phyloP scores from a whole-genome alignment of 352 stramenopile genomes.

The Phytophthora macrochlamydospora region DNA sequence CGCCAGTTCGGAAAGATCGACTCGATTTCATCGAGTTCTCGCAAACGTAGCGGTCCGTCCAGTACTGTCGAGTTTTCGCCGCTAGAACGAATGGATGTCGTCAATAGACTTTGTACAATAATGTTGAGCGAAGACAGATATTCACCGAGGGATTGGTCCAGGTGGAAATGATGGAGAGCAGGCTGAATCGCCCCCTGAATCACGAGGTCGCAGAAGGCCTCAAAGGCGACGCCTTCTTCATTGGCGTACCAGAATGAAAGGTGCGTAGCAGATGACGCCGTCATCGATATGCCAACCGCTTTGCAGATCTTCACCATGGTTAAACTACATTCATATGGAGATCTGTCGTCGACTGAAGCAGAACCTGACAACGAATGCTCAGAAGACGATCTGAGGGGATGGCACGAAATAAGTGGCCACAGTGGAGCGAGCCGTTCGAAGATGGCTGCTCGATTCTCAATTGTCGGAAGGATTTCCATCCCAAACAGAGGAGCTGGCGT shows the following conservation, averaged over 20 bases:
- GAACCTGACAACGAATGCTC: neutral
- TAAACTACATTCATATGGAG: conserved; percentile 61
- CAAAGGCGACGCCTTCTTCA: conserved; percentile 44
- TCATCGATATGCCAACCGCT: conserved; percentile 46
- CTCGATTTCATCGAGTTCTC: conserved; percentile 53
- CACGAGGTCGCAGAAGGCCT: conserved; percentile 52
- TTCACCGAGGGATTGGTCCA: conserved; percentile 45
- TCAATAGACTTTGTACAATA: conserved; percentile 48
- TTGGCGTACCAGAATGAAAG: conserved; percentile 33
- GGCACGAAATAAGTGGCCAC: conserved; percentile 50
- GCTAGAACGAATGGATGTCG: neutral
- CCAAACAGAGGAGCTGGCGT: conserved; percentile 37
- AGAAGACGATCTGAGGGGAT: neutral
- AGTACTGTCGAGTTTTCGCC: neutral
- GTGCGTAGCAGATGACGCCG: conserved; percentile 11
- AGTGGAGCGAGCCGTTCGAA: conserved; percentile 43
- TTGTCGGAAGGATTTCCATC: conserved; percentile 32
- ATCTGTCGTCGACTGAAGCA: conserved; percentile 19
- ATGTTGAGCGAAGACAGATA: conserved; percentile 51
- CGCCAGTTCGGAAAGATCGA: conserved; percentile 52
- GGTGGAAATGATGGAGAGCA: conserved; percentile 54
- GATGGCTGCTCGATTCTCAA: conserved; percentile 28
- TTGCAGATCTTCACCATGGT: conserved; percentile 67
- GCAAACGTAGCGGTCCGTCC: conserved; percentile 19
- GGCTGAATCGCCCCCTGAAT: conserved; percentile 53